phyloP scores from a whole-genome alignment of 2,329 filamentous ascomycete species.

The Fusarium haematococcum region DNA sequence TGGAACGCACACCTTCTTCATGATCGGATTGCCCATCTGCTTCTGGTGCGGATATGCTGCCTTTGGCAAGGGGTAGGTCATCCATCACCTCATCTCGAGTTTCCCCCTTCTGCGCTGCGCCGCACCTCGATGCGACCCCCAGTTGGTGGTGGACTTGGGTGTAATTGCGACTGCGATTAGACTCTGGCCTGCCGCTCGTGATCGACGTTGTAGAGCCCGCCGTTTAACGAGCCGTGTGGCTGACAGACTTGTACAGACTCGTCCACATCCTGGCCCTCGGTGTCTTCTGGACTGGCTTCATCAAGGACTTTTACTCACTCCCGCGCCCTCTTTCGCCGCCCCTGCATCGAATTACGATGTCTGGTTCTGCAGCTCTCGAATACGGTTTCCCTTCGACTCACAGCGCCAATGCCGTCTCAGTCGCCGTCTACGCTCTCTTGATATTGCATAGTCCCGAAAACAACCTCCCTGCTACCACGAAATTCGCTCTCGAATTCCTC shows the following conservation, averaged over 20 bases:
- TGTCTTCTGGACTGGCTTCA: slow-evolving; percentile 89
- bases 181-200: neutral
- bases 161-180: neutral
- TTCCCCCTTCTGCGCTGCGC: slow-evolving; percentile 16
- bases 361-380: slow-evolving; percentile 91
- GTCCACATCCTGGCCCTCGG: slow-evolving; percentile 82
- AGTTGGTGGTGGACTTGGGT: neutral
- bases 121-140: slow-evolving; percentile 12
- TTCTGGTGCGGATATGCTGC: slow-evolving; percentile 95
- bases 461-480: slow-evolving; percentile 68
- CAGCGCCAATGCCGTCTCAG: slow-evolving; percentile 95
- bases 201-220: neutral
- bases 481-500: slow-evolving; percentile 72
- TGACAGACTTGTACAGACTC: slow-evolving; percentile 58
- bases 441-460: slow-evolving; percentile 75
- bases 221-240: slow-evolving; percentile 7
- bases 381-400: slow-evolving; percentile 98
- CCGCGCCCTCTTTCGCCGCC: slow-evolving; percentile 93
- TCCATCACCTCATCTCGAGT: neutral
- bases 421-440: slow-evolving; percentile 85
- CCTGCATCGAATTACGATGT: slow-evolving; percentile 96
- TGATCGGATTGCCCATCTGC: slow-evolving; percentile 91
- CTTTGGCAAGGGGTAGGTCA: slow-evolving; percentile 85
- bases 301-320: slow-evolving; percentile 94
- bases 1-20: slow-evolving; percentile 98